Percentiles rank a stretch among this genome's conserved stretches.
phyloP scores from a whole-genome alignment of 202 grass and related monocot genomes.

The Hordeum pubiflorum region DNA sequence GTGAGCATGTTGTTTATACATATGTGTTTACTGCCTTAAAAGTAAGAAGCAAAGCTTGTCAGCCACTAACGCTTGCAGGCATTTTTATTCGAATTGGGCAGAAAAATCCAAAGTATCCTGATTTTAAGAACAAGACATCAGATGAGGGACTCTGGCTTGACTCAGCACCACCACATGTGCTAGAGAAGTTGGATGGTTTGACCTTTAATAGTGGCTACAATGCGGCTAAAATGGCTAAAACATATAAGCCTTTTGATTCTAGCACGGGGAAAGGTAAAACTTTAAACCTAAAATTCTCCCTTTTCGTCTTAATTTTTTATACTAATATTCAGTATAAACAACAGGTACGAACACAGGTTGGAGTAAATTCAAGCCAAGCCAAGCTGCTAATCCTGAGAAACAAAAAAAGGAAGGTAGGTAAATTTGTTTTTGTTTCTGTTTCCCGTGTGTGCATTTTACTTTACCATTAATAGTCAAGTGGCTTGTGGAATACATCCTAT shows the following conservation, averaged over 20 bases:
- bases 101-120: conserved; percentile 44
- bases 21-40: conserved; percentile 5
- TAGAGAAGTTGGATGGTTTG: conserved; percentile 44
- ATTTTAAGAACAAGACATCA: conserved; percentile 61
- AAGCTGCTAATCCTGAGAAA: conserved; percentile 12
- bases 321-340: not conserved
- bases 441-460: not conserved
- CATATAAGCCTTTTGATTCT: not conserved
- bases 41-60: not conserved
- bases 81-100: conserved; percentile 26
- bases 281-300: not conserved
- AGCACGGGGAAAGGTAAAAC: conserved; percentile 6
- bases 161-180: conserved; percentile 32
- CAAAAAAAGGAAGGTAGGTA: conserved; percentile 35
- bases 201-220: conserved; percentile 26
- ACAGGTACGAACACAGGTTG: conserved; percentile 7
- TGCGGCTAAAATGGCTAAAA: not conserved
- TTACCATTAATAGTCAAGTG: not conserved
- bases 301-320: not conserved
- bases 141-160: conserved; percentile 48
- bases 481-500: not conserved
- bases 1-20: conserved; percentile 30
- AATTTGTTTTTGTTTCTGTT: not conserved
- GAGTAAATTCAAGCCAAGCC: conserved; percentile 10
- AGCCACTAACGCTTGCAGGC: not conserved